phyloP scores from a whole-genome alignment of 208 protist genomes.

The Acanthamoeba polyphaga region DNA sequence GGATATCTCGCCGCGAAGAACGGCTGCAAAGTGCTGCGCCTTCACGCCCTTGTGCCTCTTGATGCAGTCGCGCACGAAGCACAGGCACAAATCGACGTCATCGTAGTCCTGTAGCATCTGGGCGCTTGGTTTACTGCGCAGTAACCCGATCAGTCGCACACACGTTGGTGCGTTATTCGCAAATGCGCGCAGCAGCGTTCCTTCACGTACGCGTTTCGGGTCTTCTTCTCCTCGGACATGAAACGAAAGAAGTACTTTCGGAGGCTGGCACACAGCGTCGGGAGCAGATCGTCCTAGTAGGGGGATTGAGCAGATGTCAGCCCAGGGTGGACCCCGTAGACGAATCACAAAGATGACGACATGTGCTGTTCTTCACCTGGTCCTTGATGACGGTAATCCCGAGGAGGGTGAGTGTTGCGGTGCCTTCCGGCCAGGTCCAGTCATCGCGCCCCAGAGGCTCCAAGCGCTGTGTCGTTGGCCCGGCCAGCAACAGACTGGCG shows the following conservation, averaged over 20 bases:
- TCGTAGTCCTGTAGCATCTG: not conserved
- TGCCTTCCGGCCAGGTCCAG: not conserved
- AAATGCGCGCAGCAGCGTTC: not conserved
- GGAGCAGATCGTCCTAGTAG: not conserved
- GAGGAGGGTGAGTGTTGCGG: not conserved
- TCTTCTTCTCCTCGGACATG: not conserved
- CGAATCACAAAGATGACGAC: not conserved
- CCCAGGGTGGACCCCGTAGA: too few species aligned
- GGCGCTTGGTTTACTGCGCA: not conserved
- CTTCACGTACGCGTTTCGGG: not conserved
- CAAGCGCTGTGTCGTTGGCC: not conserved
- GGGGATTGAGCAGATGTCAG: too few species aligned
- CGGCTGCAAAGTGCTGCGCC: not conserved
- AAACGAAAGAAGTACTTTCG: not conserved
- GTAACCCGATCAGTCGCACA: too few species aligned
- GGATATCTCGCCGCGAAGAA: not conserved
- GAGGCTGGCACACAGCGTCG: not conserved
- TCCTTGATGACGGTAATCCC: not conserved
- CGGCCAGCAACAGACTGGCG: not conserved
- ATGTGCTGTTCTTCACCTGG: not conserved
- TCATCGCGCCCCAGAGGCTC: not conserved
- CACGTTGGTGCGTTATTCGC: not conserved
- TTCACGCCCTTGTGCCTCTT: not conserved
- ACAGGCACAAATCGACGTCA: not conserved
- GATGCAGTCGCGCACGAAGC: not conserved